phyloP scores from a whole-genome alignment of 306 rosid genomes.

The cucumber (Cucumis sativus) region Cucumber_9930_V3 NC_026655.2:19922001-19922500 shows the following conservation, averaged over 20 bases:
- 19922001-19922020: too few species aligned
- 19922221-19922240: too few species aligned
- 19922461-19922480: slow-evolving; percentile 69
- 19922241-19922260: too few species aligned
- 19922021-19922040: too few species aligned
- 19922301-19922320: not conserved
- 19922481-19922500: slow-evolving; percentile 56
- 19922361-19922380: not conserved
- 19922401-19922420: not conserved
- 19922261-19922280: not conserved
- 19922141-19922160: too few species aligned
- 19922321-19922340: slow-evolving; percentile 6
- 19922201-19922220: too few species aligned
- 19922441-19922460: slow-evolving; percentile 71
- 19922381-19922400: not conserved
- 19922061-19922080: too few species aligned
- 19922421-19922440: slow-evolving; percentile 89
- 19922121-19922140: too few species aligned
- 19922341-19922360: not conserved
- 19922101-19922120: too few species aligned
- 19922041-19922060: too few species aligned
- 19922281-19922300: not conserved
- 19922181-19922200: too few species aligned
- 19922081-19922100: too few species aligned
- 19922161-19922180: not conserved